phyloP scores from a whole-genome alignment of 495 filamentous ascomycete genomes.

The Annulohypoxylon stygium region DNA sequence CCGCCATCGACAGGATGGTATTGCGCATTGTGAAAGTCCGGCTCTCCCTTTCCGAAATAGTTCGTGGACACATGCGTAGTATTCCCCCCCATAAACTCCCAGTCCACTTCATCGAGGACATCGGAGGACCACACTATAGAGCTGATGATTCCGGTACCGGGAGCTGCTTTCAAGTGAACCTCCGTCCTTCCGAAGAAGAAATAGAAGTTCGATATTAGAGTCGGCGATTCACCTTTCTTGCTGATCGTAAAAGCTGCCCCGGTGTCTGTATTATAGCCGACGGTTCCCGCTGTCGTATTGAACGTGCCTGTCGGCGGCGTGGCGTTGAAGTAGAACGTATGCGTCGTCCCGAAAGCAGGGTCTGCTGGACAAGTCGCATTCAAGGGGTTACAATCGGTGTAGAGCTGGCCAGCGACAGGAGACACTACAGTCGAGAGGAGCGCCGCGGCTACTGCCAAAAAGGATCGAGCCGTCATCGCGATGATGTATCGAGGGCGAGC shows the following conservation, averaged over 20 bases:
- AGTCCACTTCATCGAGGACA: conserved; percentile 90
- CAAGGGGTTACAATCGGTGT: conserved; percentile 75
- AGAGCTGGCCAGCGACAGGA: conserved; percentile 69
- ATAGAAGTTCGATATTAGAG: conserved; percentile 78
- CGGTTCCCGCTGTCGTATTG: conserved; percentile 69
- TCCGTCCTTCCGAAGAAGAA: conserved; percentile 82
- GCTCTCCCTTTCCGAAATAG: conserved; percentile 86
- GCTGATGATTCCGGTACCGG: conserved; percentile 82
- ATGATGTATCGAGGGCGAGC: conserved; percentile 23
- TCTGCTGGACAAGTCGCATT: conserved; percentile 73
- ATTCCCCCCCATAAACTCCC: conserved; percentile 84
- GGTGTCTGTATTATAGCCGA: conserved; percentile 65
- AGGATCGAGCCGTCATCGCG: conserved; percentile 52
- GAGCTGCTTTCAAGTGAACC: conserved; percentile 78
- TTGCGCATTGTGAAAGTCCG: conserved; percentile 67
- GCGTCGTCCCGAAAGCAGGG: conserved; percentile 69
- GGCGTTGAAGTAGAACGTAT: conserved; percentile 75
- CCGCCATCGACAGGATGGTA: conserved; percentile 62
- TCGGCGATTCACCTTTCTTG: conserved; percentile 79
- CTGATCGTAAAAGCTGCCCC: conserved; percentile 79
- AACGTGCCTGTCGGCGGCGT: conserved; percentile 69
- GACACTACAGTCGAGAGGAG: conserved; percentile 59
- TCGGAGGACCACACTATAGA: conserved; percentile 87
- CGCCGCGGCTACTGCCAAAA: conserved; percentile 53
- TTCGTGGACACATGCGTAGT: conserved; percentile 76